Percentiles rank a stretch among this genome's conserved stretches.
These are phyloP conservation scores for Neckera pumila DNA, from an alignment of 225 moss, liverwort and hornwort species.

Conservation along the genomic window DNA sequence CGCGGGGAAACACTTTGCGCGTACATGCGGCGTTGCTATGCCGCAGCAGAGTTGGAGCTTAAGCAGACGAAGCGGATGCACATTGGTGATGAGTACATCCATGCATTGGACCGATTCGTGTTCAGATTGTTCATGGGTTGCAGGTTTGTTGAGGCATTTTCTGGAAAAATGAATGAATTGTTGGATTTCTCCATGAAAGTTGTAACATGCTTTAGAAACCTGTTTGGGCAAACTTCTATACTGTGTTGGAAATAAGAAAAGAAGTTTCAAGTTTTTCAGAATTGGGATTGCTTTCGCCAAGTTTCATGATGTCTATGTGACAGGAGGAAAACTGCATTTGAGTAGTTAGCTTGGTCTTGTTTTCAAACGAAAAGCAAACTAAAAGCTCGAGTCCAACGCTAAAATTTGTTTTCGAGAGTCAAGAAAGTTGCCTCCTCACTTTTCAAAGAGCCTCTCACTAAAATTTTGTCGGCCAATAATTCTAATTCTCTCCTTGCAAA, in stretches of 20 bases:
- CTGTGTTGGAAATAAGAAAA: not conserved
- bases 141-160: not conserved
- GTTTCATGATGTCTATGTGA: not conserved
- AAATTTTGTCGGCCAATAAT: too few species aligned
- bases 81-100: conserved; percentile 6
- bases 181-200: not conserved
- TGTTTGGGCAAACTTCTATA: not conserved
- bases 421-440: not conserved
- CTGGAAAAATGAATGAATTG: not conserved
- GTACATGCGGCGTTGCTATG: not conserved
- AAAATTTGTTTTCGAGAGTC: not conserved
- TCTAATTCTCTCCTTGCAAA: not conserved
- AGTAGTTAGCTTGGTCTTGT: not conserved
- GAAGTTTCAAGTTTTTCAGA: not conserved
- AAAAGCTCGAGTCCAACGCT: not conserved
- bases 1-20: not conserved
- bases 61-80: conserved; percentile 9
- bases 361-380: not conserved
- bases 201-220: not conserved
- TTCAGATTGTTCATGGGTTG: conserved; percentile 21
- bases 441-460: not conserved
- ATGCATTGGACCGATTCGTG: conserved; percentile 11
- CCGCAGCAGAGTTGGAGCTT: conserved; percentile 2
- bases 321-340: not conserved
- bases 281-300: accelerated